These are phyloP conservation scores for Monosiga brevicollis DNA, from an alignment of 78 protist species.

Conservation along the genomic window DNA sequence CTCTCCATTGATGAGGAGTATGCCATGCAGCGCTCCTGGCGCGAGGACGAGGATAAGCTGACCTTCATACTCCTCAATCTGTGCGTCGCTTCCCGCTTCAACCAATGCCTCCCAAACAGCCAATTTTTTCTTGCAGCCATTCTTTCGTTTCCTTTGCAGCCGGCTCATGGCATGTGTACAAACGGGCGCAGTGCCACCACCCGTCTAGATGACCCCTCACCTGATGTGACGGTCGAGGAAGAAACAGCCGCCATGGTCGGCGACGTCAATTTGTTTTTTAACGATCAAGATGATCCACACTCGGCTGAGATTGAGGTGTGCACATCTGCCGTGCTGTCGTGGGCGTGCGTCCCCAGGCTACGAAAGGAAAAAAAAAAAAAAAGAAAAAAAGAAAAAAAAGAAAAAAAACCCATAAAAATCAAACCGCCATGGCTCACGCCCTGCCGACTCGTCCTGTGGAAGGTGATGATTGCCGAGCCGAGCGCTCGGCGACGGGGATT, in stretches of 20 bases:
- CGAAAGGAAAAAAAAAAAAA: too few species aligned
- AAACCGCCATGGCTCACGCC: background rate
- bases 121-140: background rate
- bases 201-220: background rate
- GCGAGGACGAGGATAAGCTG: constrained; percentile 38
- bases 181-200: background rate
- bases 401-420: too few species aligned
- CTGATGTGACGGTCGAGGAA: background rate
- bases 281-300: constrained; percentile 33
- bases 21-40: constrained; percentile 78
- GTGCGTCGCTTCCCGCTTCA: background rate
- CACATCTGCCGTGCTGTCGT: background rate
- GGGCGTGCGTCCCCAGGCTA: background rate
- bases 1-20: constrained; percentile 69
- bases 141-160: background rate
- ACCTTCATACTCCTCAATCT: constrained; percentile 10
- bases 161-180: background rate
- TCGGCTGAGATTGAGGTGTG: constrained; percentile 44
- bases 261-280: constrained; percentile 72
- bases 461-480: constrained; percentile 64
- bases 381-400: background rate
- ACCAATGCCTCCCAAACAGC: too few species aligned
- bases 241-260: constrained; percentile 55
- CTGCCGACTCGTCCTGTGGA: background rate
- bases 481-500: constrained; percentile 48